A percentile compares a stretch with the other conserved stretches of the same genome.
phyloP scores from a whole-genome alignment of 1,284 basidiomycete species.

The Tilletia caries region DNA sequence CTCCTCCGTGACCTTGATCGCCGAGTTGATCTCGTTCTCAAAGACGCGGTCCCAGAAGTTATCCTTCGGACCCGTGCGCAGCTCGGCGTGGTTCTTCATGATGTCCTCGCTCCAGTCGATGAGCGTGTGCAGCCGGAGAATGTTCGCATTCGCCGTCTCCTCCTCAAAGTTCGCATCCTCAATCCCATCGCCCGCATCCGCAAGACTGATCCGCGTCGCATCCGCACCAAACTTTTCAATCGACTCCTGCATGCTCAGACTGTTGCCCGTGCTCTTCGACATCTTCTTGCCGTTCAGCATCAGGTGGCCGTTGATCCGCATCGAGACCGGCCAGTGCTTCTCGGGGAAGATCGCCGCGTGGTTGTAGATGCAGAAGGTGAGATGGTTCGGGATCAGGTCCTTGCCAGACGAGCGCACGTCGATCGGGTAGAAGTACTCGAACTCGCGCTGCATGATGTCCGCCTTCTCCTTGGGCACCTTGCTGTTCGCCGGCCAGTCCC shows the following conservation, averaged over 20 bases:
- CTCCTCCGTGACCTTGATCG: slow-evolving; percentile 72
- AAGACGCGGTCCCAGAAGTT: slow-evolving; percentile 72
- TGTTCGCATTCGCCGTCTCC: slow-evolving; percentile 95
- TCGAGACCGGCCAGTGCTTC: slow-evolving; percentile 84
- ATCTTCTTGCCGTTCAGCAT: slow-evolving; percentile 99
- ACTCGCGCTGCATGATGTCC: slow-evolving; percentile 82
- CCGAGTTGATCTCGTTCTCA: slow-evolving; percentile 82
- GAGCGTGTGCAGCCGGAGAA: slow-evolving; percentile 87
- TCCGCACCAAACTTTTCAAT: slow-evolving; percentile 76
- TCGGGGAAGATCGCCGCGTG: slow-evolving; percentile 93
- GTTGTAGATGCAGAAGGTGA: slow-evolving; percentile 91
- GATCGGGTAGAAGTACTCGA: slow-evolving; percentile 97
- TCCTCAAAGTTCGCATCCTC: slow-evolving; percentile 99
- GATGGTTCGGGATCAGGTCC: slow-evolving; percentile 92
- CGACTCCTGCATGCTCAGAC: slow-evolving; percentile 48
- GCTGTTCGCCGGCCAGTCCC: slow-evolving; percentile 68
- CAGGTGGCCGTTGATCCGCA: slow-evolving; percentile 93
- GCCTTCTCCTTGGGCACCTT: slow-evolving; percentile 72
- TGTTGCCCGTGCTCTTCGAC: slow-evolving; percentile 84
- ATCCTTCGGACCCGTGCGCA: slow-evolving; percentile 61
- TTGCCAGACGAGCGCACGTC: slow-evolving; percentile 99
- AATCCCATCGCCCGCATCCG: slow-evolving; percentile 94
- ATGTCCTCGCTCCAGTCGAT: slow-evolving; percentile 85
- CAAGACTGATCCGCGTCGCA: slow-evolving; percentile 84
- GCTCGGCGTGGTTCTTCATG: slow-evolving; percentile 64